phyloP scores from a whole-genome alignment of 306 rosid genomes.

The Citrullus amarus region DNA sequence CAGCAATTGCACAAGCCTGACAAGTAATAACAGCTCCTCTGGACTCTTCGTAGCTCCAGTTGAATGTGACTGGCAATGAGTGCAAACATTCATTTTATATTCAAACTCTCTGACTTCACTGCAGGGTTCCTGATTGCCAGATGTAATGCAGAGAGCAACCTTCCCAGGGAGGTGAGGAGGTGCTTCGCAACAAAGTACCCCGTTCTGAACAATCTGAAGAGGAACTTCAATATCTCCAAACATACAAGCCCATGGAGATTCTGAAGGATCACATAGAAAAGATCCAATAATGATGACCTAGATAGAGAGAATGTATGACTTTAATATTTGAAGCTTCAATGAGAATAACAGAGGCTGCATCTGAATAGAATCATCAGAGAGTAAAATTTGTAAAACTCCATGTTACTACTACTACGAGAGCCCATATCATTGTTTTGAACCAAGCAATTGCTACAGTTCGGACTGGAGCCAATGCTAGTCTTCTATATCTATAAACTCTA shows the following conservation, averaged over 20 bases:
- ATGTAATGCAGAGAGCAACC: slow-evolving; percentile 67
- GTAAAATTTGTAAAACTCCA: neutral
- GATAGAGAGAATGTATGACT: slow-evolving; percentile 13
- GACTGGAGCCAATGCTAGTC: neutral
- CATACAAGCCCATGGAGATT: slow-evolving; percentile 81
- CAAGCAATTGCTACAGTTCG: neutral
- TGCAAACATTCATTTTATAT: slow-evolving; percentile 32
- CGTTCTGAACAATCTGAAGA: slow-evolving; percentile 69
- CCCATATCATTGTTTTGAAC: neutral
- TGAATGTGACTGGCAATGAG: slow-evolving; percentile 26
- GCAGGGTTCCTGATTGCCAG: slow-evolving; percentile 72
- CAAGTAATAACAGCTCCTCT: slow-evolving; percentile 76
- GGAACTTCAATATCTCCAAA: slow-evolving; percentile 81
- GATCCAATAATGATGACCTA: slow-evolving; percentile 80
- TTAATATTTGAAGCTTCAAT: slow-evolving; percentile 14
- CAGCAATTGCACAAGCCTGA: slow-evolving; percentile 66
- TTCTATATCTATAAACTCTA: neutral
- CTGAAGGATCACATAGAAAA: slow-evolving; percentile 56
- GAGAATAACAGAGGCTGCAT: slow-evolving; percentile 3
- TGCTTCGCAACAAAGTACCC: slow-evolving; percentile 68
- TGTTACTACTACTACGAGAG: neutral
- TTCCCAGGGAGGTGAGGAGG: slow-evolving; percentile 62
- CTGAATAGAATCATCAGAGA: slow-evolving; percentile 3
- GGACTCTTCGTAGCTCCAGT: slow-evolving; percentile 44
- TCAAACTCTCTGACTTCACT: slow-evolving; percentile 88